phyloP scores from a whole-genome alignment of 495 filamentous ascomycete species.

The Daldinia concentrica region DNA sequence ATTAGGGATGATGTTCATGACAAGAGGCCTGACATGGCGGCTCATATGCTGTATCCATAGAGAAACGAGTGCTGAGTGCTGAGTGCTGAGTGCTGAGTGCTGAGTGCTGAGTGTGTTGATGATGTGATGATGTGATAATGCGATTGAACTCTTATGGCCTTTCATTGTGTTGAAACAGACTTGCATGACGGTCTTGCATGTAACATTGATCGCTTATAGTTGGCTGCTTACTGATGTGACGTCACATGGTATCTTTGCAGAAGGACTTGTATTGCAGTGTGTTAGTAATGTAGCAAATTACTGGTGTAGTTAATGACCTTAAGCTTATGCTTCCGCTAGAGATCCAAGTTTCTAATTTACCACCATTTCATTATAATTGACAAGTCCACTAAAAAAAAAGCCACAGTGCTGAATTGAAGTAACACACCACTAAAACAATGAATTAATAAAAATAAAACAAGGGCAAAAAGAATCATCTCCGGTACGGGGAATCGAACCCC shows the following conservation, averaged over 20 bases:
- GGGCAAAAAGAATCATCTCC: constrained; percentile 43
- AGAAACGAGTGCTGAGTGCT: neutral
- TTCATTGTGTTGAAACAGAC: neutral
- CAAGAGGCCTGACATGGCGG: no score
- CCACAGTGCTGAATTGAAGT: no score
- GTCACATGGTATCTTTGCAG: neutral
- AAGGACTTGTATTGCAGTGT: no score
- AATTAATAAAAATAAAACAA: constrained; percentile 1
- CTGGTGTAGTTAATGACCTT: neutral
- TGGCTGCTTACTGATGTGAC: neutral
- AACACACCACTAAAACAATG: no score
- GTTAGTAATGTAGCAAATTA: neutral
- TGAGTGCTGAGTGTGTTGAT: neutral
- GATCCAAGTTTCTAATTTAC: no score
- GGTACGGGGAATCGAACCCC: constrained; percentile 63
- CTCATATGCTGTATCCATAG: neutral
- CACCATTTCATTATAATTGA: no score
- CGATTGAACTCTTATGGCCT: neutral
- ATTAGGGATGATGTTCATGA: neutral
- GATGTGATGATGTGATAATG: neutral
- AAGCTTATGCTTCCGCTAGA: no score
- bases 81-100: neutral
- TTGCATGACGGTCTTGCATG: neutral
- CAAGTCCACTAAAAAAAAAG: no score
- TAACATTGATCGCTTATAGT: neutral